Evolutionary conservation across 345 rosid genomes (phyloP).

Genomic region (Eucalyptus globulus): DNA sequence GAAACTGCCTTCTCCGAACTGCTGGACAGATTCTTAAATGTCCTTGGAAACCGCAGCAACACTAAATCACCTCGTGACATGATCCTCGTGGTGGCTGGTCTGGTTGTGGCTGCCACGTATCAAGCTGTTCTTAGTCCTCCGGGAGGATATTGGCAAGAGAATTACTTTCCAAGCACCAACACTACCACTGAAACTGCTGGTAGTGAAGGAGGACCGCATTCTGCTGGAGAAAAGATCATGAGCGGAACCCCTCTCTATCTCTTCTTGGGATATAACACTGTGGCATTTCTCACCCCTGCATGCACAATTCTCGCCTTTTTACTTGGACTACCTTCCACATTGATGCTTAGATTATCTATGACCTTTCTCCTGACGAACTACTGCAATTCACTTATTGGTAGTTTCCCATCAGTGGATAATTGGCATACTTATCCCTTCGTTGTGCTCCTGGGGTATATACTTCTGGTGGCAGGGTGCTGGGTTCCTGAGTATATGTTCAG

Average conservation of each 20-base stretch:
- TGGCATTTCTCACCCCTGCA: not conserved
- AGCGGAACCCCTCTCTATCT: rapidly evolving
- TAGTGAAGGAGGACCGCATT: not conserved
- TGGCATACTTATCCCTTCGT: rapidly evolving
- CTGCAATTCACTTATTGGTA: not conserved
- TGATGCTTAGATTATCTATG: not conserved
- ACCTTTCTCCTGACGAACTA: not conserved
- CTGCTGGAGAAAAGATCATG: not conserved
- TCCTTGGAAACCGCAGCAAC: not conserved
- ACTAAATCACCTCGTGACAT: not conserved
- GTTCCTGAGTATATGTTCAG: not conserved
- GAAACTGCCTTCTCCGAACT: not conserved
- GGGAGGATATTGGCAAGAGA: not conserved
- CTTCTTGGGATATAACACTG: no score
- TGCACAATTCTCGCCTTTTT: not conserved
- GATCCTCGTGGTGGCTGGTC: not conserved
- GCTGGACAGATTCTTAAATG: not conserved
- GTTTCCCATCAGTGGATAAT: rapidly evolving
- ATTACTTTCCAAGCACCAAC: no score
- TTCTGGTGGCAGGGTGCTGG: not conserved
- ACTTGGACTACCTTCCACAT: not conserved
- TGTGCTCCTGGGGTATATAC: rapidly evolving
- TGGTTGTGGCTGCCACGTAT: not conserved
- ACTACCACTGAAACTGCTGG: not conserved
- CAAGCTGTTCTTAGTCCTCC: not conserved